These are phyloP conservation scores for Paraphoma sp. DNA, from an alignment of 2,329 filamentous ascomycete species.

Conservation along the genomic window DNA sequence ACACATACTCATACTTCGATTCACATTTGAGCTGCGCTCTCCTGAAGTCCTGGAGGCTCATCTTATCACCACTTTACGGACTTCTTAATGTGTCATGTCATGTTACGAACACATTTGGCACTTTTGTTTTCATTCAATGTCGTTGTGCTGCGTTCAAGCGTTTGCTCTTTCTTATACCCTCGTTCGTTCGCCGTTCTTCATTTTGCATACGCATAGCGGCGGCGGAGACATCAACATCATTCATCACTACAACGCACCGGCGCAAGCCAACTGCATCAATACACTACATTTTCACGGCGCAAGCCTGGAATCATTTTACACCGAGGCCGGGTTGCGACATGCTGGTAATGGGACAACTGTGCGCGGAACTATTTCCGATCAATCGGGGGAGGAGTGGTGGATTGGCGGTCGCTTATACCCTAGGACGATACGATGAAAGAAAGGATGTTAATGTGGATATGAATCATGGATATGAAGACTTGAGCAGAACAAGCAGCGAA, in stretches of 20 bases:
- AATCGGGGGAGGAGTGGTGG: too few species aligned
- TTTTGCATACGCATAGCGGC: slow-evolving; percentile 37
- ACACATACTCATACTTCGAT: slow-evolving; percentile 8
- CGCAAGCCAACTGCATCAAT: slow-evolving; percentile 7
- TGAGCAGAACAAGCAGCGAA: too few species aligned
- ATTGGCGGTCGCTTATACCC: too few species aligned
- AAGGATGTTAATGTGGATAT: too few species aligned
- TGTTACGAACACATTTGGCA: slow-evolving; percentile 8
- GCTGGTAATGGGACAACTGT: slow-evolving; percentile 42
- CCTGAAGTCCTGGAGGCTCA: slow-evolving; percentile 30
- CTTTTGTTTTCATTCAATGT: background rate
- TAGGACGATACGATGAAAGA: too few species aligned
- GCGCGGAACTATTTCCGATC: too few species aligned
- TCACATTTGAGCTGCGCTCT: slow-evolving; percentile 41
- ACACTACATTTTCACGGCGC: background rate
- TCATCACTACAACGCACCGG: slow-evolving; percentile 14
- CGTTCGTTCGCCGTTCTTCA: slow-evolving; percentile 16
- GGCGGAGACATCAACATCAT: slow-evolving; percentile 6
- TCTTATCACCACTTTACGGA: background rate
- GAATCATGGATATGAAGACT: too few species aligned
- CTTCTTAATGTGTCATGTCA: background rate
- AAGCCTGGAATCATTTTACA: slow-evolving; percentile 2
- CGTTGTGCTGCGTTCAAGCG: slow-evolving; percentile 46
- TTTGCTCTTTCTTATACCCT: slow-evolving; percentile 42
- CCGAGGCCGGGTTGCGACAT: slow-evolving; percentile 30